Conservation (phyloP, 1,284 basidiomycete genomes). For the Athelia sp. region DNA sequence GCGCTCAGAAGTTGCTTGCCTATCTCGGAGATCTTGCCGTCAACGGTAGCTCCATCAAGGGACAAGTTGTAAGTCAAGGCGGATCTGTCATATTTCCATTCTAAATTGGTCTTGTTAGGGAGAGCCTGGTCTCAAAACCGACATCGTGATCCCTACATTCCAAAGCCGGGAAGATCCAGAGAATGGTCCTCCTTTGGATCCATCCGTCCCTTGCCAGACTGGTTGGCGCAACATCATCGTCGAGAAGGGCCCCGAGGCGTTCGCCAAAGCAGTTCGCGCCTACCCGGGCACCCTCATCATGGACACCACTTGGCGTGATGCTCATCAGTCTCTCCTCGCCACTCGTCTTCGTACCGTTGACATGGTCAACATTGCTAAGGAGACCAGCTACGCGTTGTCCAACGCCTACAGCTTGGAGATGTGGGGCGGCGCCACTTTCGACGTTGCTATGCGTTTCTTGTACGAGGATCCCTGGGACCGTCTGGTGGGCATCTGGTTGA, state of each 20-base stretch:
- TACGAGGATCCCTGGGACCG: conserved; percentile 99
- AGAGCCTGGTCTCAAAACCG: conserved; percentile 92
- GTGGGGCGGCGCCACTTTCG: conserved; percentile 99
- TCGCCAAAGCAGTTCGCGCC: conserved; percentile 95
- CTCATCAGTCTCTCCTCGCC: conserved; percentile 96
- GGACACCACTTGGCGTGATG: conserved; percentile 99
- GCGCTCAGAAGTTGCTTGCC: conserved; percentile 94
- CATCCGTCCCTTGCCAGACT: conserved; percentile 75
- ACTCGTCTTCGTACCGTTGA: conserved; percentile 96
- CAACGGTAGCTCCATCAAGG: conserved; percentile 97
- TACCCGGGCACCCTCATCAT: conserved; percentile 95
- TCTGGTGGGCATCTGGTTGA: conserved; percentile 49
- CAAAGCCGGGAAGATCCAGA: conserved; percentile 72
- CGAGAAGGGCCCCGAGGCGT: conserved; percentile 96
- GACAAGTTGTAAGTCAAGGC: conserved; percentile 53
- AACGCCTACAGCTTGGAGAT: conserved; percentile 98
- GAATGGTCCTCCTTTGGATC: conserved; percentile 73
- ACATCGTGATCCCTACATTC: conserved; percentile 83
- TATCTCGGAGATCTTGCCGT: conserved; percentile 98
- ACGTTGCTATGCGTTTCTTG: conserved; percentile 99
- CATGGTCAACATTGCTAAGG: conserved; percentile 98
- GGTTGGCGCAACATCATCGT: conserved; percentile 99
- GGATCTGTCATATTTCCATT: not conserved
- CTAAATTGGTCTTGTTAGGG: conserved; percentile 41
- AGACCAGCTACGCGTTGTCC: conserved; percentile 91